phyloP scores from a whole-genome alignment of 2,329 filamentous ascomycete species.

The Colletotrichum tanaceti region DNA sequence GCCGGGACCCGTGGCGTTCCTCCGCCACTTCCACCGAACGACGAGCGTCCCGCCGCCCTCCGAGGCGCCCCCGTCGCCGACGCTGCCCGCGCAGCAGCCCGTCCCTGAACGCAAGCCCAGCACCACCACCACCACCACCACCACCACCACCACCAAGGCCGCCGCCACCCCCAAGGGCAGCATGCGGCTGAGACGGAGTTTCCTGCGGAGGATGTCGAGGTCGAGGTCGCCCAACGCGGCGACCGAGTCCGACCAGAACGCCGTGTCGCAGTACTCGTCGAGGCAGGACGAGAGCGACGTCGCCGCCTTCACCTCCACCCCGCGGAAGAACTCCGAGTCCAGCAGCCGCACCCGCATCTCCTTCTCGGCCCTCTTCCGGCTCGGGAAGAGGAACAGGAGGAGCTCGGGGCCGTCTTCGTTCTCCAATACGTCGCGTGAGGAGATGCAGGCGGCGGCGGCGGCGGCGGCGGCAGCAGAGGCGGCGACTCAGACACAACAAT shows the following conservation, averaged over 20 bases:
- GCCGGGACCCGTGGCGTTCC: constrained; percentile 40
- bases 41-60: constrained; percentile 59
- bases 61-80: constrained; percentile 44
- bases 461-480: constrained; percentile 44
- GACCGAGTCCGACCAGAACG: constrained; percentile 53
- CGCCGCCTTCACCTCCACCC: too few species aligned
- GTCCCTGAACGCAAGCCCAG: constrained; percentile 16
- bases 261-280: constrained; percentile 50
- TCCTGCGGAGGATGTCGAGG: constrained; percentile 60
- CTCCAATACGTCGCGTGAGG: constrained; percentile 90
- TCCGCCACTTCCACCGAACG: constrained; percentile 60
- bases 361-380: constrained; percentile 81
- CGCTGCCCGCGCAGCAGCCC: constrained; percentile 17
- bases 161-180: constrained; percentile 45
- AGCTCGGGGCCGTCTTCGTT: constrained; percentile 78
- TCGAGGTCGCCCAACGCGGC: constrained; percentile 61
- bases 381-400: constrained; percentile 70
- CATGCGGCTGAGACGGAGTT: constrained; percentile 48
- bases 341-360: constrained; percentile 62
- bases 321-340: constrained; percentile 66
- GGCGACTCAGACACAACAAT: constrained; percentile 41
- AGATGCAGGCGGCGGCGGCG: constrained; percentile 66
- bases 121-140: constrained; percentile 41
- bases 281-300: constrained; percentile 62
- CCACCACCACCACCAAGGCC: constrained; percentile 39